Conservation (phyloP, 768 basidiomycete species). For the Pulveroboletus frians region DNA sequence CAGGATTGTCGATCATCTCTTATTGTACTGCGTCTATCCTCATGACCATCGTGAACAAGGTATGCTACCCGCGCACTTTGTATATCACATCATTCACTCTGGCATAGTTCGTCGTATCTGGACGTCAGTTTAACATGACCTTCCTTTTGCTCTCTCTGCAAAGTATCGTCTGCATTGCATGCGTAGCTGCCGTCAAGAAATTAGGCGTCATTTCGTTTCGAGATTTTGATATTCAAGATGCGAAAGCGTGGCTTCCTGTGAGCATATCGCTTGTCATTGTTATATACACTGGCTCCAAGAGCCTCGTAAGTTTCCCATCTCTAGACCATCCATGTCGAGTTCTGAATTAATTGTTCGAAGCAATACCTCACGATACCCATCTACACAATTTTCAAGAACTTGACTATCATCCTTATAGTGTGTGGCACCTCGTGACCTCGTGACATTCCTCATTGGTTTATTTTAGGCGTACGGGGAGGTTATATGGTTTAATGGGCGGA, state of each 20-base stretch:
- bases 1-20: conserved; percentile 77
- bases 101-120: conserved; percentile 87
- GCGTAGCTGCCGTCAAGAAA: conserved; percentile 70
- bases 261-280: conserved; percentile 88
- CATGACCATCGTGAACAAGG: conserved; percentile 98
- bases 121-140: conserved; percentile 91
- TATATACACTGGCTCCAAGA: conserved; percentile 98
- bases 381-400: conserved; percentile 98
- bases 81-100: background rate
- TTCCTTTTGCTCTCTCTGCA: conserved; percentile 92
- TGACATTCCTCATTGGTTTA: background rate
- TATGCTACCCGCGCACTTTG: conserved; percentile 26
- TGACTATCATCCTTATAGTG: conserved; percentile 98
- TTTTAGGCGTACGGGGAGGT: conserved; percentile 93
- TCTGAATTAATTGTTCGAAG: conserved; percentile 36
- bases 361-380: conserved; percentile 97
- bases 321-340: background rate
- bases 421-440: conserved; percentile 24
- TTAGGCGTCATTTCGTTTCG: conserved; percentile 79
- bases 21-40: conserved; percentile 92
- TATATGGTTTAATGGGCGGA: conserved; percentile 89
- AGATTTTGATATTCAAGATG: conserved; percentile 75
- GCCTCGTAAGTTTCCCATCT: conserved; percentile 61
- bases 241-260: conserved; percentile 92
- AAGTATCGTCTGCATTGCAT: conserved; percentile 77